Evolutionary conservation across 495 filamentous ascomycete species (phyloP), one percentile per base, ranked within the genome.

Genomic region (Parachaetomium inaequale): DNA sequence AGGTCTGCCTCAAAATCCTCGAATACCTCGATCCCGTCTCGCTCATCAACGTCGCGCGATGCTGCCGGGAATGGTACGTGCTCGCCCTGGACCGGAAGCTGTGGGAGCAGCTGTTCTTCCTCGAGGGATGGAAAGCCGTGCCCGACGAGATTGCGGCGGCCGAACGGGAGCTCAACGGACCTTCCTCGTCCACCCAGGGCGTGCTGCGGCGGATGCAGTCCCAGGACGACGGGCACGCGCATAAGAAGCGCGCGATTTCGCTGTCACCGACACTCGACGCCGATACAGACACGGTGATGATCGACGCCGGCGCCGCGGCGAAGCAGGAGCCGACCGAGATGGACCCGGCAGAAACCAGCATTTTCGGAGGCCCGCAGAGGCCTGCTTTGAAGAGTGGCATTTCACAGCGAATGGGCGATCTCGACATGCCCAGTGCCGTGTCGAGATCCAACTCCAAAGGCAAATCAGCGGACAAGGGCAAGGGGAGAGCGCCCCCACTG

Each of bases 1-100:
- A 98, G 71, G 85, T 98, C 59, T 93, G 89, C 53, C 86, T 92
- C 57, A 87, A 94, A 67, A 87, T 97, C 17, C 87, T 98, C 43
- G 88, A 88, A 32, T 96, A 90, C 69, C 84, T 98, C 32, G 87
- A 91, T 42, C 85, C 90, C 1, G 70, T 82, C 15, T 89, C 88
- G 7, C 81, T 98, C 43, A 77, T 97, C 58, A 85, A 84, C 59
- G 88, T 92, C 7, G 90, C 91, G 7, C 80, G 85, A 34, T 83
- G 88, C 5, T 97, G 92, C 17, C 84, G 88, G 36, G 78, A 84
- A 61, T 98, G 95, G 94, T 85, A 92, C 53, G 79, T 80, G 26
- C 81, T 93, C 12, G 88, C 92, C n/a, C 69, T 89, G 42, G 93
- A 98, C 69, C 83, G 89, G 36, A 87, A 88, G 58, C 80, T 98